Percentiles rank a stretch among this genome's conserved stretches.
Evolutionary conservation across 2,329 filamentous ascomycete species (phyloP).

Genomic region (Microsporum canis): DNA sequence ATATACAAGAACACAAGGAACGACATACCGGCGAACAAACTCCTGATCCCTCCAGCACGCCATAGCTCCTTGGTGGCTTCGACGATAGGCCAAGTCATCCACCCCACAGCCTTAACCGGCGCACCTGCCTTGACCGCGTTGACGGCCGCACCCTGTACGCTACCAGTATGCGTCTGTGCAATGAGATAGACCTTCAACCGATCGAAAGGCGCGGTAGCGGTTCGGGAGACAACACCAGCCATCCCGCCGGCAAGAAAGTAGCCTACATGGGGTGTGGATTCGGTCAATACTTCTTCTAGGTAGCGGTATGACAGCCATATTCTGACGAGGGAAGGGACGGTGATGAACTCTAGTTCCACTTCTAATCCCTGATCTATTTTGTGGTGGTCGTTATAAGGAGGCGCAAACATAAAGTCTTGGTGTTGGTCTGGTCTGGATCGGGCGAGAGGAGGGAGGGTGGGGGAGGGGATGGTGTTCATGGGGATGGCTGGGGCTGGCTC

Average conservation of each 20-base stretch:
- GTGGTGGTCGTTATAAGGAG: slow-evolving; percentile 2
- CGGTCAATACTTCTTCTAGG: slow-evolving; percentile 37
- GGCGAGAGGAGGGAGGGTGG: slow-evolving; percentile 16
- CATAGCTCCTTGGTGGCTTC: slow-evolving; percentile 69
- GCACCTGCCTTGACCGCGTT: slow-evolving; percentile 60
- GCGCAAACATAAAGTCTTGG: slow-evolving; percentile 9
- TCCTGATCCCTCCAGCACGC: slow-evolving; percentile 72
- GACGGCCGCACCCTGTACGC: slow-evolving; percentile 44
- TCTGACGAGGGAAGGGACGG: slow-evolving; percentile 32
- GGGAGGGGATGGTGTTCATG: slow-evolving; percentile 24
- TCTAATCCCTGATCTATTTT: slow-evolving; percentile 20
- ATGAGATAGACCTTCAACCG: slow-evolving; percentile 96
- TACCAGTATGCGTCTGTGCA: slow-evolving; percentile 60
- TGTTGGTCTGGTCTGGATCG: slow-evolving; percentile 14
- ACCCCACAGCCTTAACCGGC: slow-evolving; percentile 51
- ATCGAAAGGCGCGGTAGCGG: slow-evolving; percentile 89
- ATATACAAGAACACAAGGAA: slow-evolving; percentile 5
- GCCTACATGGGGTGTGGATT: slow-evolving; percentile 50
- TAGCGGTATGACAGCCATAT: slow-evolving; percentile 35
- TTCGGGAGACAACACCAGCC: slow-evolving; percentile 88
- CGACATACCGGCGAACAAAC: slow-evolving; percentile 76
- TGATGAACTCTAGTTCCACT: slow-evolving; percentile 33
- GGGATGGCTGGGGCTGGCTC: slow-evolving; percentile 42
- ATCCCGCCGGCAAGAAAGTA: slow-evolving; percentile 95
- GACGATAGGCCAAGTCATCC: slow-evolving; percentile 56